Base-by-base conservation (phyloP, 805 yeast species). In the Yarrowia porcina region DNA sequence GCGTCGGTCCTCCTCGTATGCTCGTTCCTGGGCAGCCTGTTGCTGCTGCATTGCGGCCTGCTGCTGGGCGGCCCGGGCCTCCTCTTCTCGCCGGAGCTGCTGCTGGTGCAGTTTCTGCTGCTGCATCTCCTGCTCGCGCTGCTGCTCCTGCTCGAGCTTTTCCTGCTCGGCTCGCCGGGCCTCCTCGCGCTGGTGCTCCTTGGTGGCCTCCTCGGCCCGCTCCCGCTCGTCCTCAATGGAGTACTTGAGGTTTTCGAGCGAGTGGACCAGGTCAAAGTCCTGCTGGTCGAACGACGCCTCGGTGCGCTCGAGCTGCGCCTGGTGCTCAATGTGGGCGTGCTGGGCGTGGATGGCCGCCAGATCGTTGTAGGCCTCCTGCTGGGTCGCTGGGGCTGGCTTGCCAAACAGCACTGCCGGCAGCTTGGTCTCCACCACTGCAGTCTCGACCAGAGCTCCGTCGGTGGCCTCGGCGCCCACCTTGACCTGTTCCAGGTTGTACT, bases 111-210 rank as follows among this genome's bases (percentile, higher is more conserved):
- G 60, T 27, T 30, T 32, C 38, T 39, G 49, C 36, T 54, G 61
- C 38, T 56, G 28, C 36, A 4, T 15, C 71, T 86, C 97, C 68
- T 90, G 88, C 67, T 88, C 93, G 69, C 84, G 85, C 72, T 90
- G 81, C 74, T 90, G 81, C 74, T 91, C 97, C 69, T 84, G 83
- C 74, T 91, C 97, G 71, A 96, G 83, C 67, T 86, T 88, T 72
- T 88, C 38, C 65, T 91, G 82, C 74, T 91, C 97, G 70, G 86
- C 85, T 69, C 94, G 82, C 79, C 91, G 89, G 73, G 87, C 89
- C 76, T 91, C 97, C 25, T 91, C 96, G 69, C 94, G 81, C 74
- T 87, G 90, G 76, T 91, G 45, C 45, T 52, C 44, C 45, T 36
- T 23, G 17, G 45, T 17, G 6, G 60, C 60, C 20, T 52, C 60